Evolutionary conservation across 192 early-diverging fungal genomes (phyloP).

Genomic region (Chytriomyces sp.): DNA sequence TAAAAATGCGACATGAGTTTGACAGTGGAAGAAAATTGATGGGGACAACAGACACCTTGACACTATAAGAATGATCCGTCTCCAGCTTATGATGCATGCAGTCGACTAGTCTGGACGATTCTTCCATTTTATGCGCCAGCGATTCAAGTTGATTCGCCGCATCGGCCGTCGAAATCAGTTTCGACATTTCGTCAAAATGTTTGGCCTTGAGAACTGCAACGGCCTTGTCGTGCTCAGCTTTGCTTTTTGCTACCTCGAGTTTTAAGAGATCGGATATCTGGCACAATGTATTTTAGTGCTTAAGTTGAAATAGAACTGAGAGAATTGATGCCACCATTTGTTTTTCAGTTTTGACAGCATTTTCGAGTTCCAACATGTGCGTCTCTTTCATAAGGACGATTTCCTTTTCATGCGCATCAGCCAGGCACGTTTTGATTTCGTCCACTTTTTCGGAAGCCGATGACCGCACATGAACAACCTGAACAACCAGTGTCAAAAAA

Average conservation of each 20-base stretch:
- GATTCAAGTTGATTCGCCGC: slow-evolving; percentile 33
- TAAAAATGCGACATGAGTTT: background rate
- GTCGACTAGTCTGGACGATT: slow-evolving; percentile 28
- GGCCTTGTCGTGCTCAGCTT: no score
- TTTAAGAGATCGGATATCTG: no score
- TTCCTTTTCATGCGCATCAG: no score
- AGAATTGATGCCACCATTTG: no score
- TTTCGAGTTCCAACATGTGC: no score
- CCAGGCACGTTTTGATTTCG: no score
- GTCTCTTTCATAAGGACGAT: no score
- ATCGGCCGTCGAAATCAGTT: slow-evolving; percentile 32
- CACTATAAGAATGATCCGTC: slow-evolving; percentile 28
- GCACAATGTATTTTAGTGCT: background rate
- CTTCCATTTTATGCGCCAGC: slow-evolving; percentile 27
- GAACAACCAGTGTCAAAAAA: no score
- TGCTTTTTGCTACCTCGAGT: no score
- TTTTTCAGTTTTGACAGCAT: no score
- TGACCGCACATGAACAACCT: no score
- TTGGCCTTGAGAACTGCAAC: background rate
- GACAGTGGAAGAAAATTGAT: background rate
- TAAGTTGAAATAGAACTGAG: no score
- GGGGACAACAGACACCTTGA: slow-evolving; percentile 11
- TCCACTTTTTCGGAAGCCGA: background rate
- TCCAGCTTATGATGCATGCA: slow-evolving; percentile 34
- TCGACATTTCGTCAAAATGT: slow-evolving; percentile 36